These are phyloP conservation scores for Zygosaccharomyces rouxii DNA, from an alignment of 805 yeast genomes.

Conservation along the genomic window DNA sequence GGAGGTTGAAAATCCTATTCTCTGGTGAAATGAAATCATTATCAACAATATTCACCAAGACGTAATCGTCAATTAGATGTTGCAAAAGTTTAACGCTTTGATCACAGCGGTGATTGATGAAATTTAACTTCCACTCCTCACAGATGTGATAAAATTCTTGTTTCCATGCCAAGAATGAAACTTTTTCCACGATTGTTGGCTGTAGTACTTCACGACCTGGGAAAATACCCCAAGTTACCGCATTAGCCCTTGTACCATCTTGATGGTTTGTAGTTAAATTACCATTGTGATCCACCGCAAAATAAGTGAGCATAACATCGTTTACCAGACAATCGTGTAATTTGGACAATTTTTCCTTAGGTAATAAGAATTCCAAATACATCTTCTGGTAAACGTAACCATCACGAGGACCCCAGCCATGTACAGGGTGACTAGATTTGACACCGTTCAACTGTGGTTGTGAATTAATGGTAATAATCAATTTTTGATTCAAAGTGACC, in stretches of 20 bases:
- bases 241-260: slow-evolving; percentile 71
- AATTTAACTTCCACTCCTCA: slow-evolving; percentile 69
- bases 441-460: slow-evolving; percentile 90
- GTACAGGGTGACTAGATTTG: slow-evolving; percentile 60
- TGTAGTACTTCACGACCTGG: slow-evolving; percentile 93
- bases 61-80: slow-evolving; percentile 48
- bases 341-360: slow-evolving; percentile 39
- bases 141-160: slow-evolving; percentile 87
- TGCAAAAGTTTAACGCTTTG: slow-evolving; percentile 26
- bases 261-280: slow-evolving; percentile 63
- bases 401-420: slow-evolving; percentile 94
- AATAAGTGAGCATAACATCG: slow-evolving; percentile 62
- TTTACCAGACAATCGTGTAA: slow-evolving; percentile 35
- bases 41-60: slow-evolving; percentile 83
- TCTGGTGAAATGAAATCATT: slow-evolving; percentile 63
- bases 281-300: slow-evolving; percentile 61
- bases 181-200: slow-evolving; percentile 91
- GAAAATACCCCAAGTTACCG: slow-evolving; percentile 98
- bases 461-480: slow-evolving; percentile 81
- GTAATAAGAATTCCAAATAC: slow-evolving; percentile 79
- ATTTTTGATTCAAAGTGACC: slow-evolving; percentile 57
- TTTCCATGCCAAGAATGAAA: slow-evolving; percentile 93
- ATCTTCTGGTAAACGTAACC: slow-evolving; percentile 95
- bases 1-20: slow-evolving; percentile 52
- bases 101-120: slow-evolving; percentile 36